phyloP scores from a whole-genome alignment of 441 rosid species.

The Metrosideros polymorpha region DNA sequence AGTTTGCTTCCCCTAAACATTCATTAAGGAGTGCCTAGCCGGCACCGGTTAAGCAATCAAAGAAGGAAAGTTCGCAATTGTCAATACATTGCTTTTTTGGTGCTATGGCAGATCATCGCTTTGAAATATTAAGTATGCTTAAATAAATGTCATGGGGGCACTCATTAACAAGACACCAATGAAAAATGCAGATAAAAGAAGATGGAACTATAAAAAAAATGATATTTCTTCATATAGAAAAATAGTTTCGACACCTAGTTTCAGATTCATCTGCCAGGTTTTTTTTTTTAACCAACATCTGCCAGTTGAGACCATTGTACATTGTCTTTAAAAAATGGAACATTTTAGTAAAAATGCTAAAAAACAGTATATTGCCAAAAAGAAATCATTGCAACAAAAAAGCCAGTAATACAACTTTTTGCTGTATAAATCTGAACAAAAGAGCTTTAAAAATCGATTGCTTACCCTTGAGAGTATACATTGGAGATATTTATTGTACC shows the following conservation, averaged over 20 bases:
- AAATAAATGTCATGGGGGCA: neutral
- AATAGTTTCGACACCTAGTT: neutral
- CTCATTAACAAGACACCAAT: neutral
- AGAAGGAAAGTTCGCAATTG: neutral
- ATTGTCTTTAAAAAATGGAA: too few relatives aligned
- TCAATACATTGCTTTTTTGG: neutral
- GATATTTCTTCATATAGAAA: neutral
- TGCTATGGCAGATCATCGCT: neutral
- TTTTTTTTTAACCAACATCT: too few relatives aligned
- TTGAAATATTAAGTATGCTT: neutral
- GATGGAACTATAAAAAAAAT: neutral
- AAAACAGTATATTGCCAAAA: neutral
- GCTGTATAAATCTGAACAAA: neutral
- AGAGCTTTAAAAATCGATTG: neutral
- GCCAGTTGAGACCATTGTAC: too few relatives aligned
- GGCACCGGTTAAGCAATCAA: neutral
- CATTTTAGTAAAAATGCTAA: neutral
- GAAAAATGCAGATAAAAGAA: neutral
- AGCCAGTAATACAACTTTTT: neutral
- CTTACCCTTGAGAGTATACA: slow-evolving; percentile 79
- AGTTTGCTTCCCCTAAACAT: neutral
- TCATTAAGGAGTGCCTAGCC: neutral
- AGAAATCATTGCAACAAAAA: neutral
- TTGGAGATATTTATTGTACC: slow-evolving; percentile 83
- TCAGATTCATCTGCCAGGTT: neutral